Percentiles rank a stretch among this genome's conserved stretches.
Evolutionary conservation across 2,329 filamentous ascomycete genomes (phyloP).

Genomic region (Arthrobotrys entomopaga): DNA sequence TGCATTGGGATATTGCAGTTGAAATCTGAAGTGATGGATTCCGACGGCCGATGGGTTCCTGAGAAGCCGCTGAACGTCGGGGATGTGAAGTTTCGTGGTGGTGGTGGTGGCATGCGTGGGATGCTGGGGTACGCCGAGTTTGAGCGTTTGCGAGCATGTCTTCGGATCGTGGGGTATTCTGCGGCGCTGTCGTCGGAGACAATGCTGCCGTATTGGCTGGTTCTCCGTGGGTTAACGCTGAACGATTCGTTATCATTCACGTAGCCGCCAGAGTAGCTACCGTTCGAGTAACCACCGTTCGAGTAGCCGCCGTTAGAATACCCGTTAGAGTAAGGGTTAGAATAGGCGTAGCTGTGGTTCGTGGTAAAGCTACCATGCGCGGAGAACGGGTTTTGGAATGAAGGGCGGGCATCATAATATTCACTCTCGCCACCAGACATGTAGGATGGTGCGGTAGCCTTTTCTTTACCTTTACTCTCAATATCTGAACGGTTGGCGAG

Average conservation of each 20-base stretch:
- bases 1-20: constrained; percentile 50
- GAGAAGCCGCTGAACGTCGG: constrained; percentile 54
- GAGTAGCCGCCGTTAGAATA: constrained; percentile 25
- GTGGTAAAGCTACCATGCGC: constrained; percentile 64
- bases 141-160: constrained; percentile 48
- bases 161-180: constrained; percentile 40
- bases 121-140: constrained; percentile 48
- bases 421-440: constrained; percentile 50
- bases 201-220: constrained; percentile 51
- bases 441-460: constrained; percentile 56
- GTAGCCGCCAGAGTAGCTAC: constrained; percentile 14
- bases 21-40: constrained; percentile 50
- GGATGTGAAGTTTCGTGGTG: constrained; percentile 45
- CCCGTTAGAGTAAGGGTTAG: constrained; percentile 25
- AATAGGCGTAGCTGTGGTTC: constrained; percentile 61
- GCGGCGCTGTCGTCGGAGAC: constrained; percentile 49
- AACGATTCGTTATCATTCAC: constrained; percentile 17
- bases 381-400: constrained; percentile 55
- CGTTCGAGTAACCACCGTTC: constrained; percentile 18
- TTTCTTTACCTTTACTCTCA: constrained; percentile 62
- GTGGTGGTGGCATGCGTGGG: constrained; percentile 27
- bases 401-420: constrained; percentile 40
- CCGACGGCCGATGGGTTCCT: constrained; percentile 31
- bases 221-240: constrained; percentile 29
- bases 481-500: constrained; percentile 60